Conservation (phyloP, 345 rosid species). For the Excoecaria agallocha region DNA sequence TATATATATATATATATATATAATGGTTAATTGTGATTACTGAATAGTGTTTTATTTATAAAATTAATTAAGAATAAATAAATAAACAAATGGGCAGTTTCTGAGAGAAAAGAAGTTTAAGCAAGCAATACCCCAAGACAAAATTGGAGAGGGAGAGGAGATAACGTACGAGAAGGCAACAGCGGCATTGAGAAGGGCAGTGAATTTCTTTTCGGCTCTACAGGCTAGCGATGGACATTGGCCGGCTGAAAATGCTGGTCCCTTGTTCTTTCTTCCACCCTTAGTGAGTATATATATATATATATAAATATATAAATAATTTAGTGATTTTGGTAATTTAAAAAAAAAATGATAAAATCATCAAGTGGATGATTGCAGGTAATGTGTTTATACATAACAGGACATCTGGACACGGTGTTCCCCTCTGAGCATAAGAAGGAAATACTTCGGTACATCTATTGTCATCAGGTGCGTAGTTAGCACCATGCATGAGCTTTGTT, state of each 20-base stretch:
- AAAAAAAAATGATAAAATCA: too few relatives aligned
- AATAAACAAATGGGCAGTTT: not conserved
- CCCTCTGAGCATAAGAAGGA: conserved; percentile 15
- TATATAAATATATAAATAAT: too few relatives aligned
- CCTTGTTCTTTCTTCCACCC: conserved; percentile 24
- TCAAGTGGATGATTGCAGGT: not conserved
- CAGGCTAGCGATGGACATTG: conserved; percentile 32
- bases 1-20: too few relatives aligned
- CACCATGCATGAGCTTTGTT: too few relatives aligned
- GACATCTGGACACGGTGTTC: conserved; percentile 20
- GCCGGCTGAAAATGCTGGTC: conserved; percentile 28
- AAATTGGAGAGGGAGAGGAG: conserved; percentile 16
- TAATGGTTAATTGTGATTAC: too few relatives aligned
- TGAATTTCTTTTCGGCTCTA: conserved; percentile 22
- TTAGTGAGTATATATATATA: not conserved
- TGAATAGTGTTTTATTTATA: too few relatives aligned
- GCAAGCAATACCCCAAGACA: conserved; percentile 10
- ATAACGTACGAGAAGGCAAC: conserved; percentile 20
- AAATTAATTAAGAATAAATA: too few relatives aligned
- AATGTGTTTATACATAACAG: conserved; percentile 24
- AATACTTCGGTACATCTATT: conserved; percentile 23
- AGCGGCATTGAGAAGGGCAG: conserved; percentile 16
- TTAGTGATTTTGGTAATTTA: too few relatives aligned
- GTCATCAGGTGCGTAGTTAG: conserved; percentile 11
- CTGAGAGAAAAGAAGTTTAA: conserved; percentile 21